Evolutionary conservation across 495 filamentous ascomycete genomes (phyloP), one percentile per base, ranked within the genome.

Genomic region (Xylaria venustula): DNA sequence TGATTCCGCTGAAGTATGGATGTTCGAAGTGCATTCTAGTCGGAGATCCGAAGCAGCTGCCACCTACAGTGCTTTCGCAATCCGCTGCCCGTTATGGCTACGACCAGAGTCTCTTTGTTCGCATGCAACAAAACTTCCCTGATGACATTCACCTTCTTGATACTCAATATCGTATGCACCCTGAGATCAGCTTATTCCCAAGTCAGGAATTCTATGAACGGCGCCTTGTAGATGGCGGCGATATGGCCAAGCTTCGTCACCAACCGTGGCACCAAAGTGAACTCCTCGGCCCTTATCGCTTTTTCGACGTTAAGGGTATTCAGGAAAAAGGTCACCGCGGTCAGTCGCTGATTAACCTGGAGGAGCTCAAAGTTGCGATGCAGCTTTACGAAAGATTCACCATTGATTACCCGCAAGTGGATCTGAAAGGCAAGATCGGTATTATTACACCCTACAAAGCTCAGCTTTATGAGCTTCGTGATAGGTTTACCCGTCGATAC

Each of bases 151-250:
- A 98, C 74, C 81, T 98, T 36, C 85, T 98, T 20, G 93, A 97
- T 73, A 92, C 87, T 34, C 94, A 98, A 69, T 98, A 98, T 70
- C 94, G 94, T 77, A 98, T 98, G 94, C 94, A 98, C 77, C 94
- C 94, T 0, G 89, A 91, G 61, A 98, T 98, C 72, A 95, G 90
- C 72, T 67, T 68, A 34, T 98, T 96, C 74, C 94, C 94, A 0
- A 96, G 92, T 71, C 75, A 82, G 59, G 87, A 92, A 37, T 98
- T 98, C 76, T 98, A 98, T 74, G 90, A 97, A 67, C 86, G 88
- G 20, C 84, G 86, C 54, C 85, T 98, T 20, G 75, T 91, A 58
- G 92, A 98, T 75, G 94, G 94, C 23, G 79, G 79, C 28, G 80
- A 88, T 62, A 97, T 98, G 93, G 87, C 81, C 1, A 80, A 75